Percentiles rank a stretch among this genome's conserved stretches.
Evolutionary conservation across 352 stramenopile species (phyloP).

Genomic region (Thalassiosira mediterranea): DNA sequence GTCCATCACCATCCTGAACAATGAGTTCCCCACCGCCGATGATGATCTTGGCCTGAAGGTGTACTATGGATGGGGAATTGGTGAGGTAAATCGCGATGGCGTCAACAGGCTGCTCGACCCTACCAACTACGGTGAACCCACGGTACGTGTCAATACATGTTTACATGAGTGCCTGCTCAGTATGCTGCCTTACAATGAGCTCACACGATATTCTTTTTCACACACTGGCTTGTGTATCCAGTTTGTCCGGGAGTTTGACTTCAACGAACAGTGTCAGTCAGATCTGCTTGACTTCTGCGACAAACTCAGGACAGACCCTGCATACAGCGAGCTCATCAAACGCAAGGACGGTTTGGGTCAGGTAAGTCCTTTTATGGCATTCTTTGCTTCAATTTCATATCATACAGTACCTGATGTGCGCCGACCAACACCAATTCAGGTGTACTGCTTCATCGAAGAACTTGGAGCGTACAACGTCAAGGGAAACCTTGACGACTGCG

Average conservation of each 20-base stretch:
- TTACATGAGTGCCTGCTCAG: too few species aligned
- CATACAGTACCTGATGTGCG: too few species aligned
- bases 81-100: slow-evolving; percentile 50
- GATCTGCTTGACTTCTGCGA: slow-evolving; percentile 53
- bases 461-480: slow-evolving; percentile 50
- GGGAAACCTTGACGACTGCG: slow-evolving; percentile 45
- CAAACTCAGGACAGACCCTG: slow-evolving; percentile 46
- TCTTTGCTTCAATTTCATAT: too few species aligned
- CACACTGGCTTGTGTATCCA: background rate
- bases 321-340: slow-evolving; percentile 52
- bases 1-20: slow-evolving; percentile 53
- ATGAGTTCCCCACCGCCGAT: slow-evolving; percentile 53
- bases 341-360: slow-evolving; percentile 42
- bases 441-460: slow-evolving; percentile 60
- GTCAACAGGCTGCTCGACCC: slow-evolving; percentile 58
- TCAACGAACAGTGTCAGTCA: slow-evolving; percentile 59
- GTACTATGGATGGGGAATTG: slow-evolving; percentile 62
- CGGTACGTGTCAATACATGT: too few species aligned
- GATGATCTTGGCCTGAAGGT: slow-evolving; percentile 57
- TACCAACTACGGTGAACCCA: slow-evolving; percentile 41
- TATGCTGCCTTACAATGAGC: too few species aligned
- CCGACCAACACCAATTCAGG: background rate
- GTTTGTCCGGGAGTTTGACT: slow-evolving; percentile 50
- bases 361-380: background rate
- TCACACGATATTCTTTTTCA: background rate